Evolutionary conservation across 495 filamentous ascomycete species (phyloP).

Genomic region (Penicillium fimorum): DNA sequence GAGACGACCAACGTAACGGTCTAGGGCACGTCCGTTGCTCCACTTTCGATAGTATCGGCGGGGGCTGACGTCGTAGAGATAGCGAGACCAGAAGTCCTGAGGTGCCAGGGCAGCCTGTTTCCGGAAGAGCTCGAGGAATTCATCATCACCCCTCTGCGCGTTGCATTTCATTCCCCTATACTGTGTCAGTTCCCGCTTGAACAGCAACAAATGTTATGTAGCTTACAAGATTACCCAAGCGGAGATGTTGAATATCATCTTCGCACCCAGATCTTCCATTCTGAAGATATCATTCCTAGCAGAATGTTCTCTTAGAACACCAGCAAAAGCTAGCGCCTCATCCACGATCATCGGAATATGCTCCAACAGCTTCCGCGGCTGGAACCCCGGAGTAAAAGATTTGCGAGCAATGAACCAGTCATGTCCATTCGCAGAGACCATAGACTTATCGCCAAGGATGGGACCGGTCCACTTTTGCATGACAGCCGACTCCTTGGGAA

Average conservation of each 20-base stretch:
- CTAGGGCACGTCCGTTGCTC: slow-evolving; percentile 4
- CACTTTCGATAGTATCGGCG: slow-evolving; percentile 5
- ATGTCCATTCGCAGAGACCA: slow-evolving; percentile 11
- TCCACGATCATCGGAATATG: slow-evolving; percentile 11
- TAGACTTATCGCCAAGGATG: slow-evolving; percentile 11
- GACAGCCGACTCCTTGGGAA: slow-evolving; percentile 10
- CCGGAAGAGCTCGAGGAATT: slow-evolving; percentile 10
- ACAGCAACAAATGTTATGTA: neutral
- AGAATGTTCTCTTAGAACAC: slow-evolving; percentile 6
- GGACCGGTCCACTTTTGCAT: slow-evolving; percentile 10
- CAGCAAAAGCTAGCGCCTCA: slow-evolving; percentile 6
- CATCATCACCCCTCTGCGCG: slow-evolving; percentile 3
- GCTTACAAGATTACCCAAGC: slow-evolving; percentile 5
- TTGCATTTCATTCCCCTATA: slow-evolving; percentile 5
- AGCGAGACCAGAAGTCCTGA: slow-evolving; percentile 11
- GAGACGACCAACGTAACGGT: slow-evolving; percentile 9
- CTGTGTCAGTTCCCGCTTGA: neutral
- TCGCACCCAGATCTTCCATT: slow-evolving; percentile 9
- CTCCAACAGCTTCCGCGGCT: slow-evolving; percentile 3
- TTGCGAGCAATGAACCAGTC: slow-evolving; percentile 11
- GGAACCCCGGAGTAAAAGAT: slow-evolving; percentile 10
- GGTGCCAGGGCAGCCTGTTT: slow-evolving; percentile 3
- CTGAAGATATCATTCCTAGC: slow-evolving; percentile 1
- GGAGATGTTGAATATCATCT: slow-evolving; percentile 11
- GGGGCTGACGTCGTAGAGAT: slow-evolving; percentile 10